Base-by-base conservation (phyloP, 176 grass and related monocot genomes). In the Ananas comosus region DNA sequence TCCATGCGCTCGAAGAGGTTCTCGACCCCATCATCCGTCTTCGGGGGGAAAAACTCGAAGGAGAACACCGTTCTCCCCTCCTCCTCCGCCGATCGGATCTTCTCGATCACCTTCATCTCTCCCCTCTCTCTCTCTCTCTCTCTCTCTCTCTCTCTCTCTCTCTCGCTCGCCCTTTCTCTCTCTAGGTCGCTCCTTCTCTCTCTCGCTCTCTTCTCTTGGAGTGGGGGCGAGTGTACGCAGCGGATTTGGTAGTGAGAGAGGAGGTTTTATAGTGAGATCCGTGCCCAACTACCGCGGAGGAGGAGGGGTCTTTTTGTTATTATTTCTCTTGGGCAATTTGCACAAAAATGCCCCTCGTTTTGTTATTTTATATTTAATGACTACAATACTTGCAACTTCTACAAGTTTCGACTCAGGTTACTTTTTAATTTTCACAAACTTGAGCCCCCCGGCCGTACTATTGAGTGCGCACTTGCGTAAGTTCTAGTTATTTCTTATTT, bases 1-100 rank as follows among this genome's bases (percentile, higher is more conserved):
- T 95, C 91, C 87, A 95, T 90, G 67, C 86, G 86, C 66, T 95
- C 87, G 84, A 95, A 95, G 70, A 95, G 83, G 70, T 95, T 95
- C 80, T 95, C 91, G 10, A 89, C 75, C 14, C 91, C 91, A n/a
- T 95, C 91, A 21, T 87, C 83, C 51, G 91, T 95, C 83, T 70
- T 95, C 24, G 91, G 91, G 13, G 91, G 91, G 78, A 95, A 95
- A 74, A 74, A 95, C 81, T 95, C 91, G 81, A 95, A 95, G 59
- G 91, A 95, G 87, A 95, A 95, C 65, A 66, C 74, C 81, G 91
- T 87, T 64, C 84, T 71, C 65, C 91, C 87, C 64, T 95, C 73
- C n/a, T 19, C 78, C 11, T 48, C 51, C 24, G 78, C 80, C 67
- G 50, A 78, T 63, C 22, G 75, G 67, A 90, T 64, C 87, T 90